Evolutionary conservation across 441 rosid genomes (phyloP), one percentile per base, ranked within the genome.

Genomic region (Pelargonium exstipulatum): DNA sequence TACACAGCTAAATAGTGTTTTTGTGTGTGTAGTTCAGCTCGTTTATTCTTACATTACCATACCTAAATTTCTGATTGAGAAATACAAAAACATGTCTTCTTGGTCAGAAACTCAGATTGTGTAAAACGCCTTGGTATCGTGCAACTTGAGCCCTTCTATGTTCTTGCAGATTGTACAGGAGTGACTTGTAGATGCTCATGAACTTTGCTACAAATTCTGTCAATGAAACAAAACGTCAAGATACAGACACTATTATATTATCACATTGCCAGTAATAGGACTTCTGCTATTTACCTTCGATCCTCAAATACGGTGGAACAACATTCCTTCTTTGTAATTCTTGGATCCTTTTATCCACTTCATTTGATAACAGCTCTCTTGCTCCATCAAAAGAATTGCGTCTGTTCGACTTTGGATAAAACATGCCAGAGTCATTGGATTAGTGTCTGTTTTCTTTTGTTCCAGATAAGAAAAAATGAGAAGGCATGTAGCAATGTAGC

Each of bases 121-220:
- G 20, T 67, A 67, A 22, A 49, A 14, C 53, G 18, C 61, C 20
- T 26, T 35, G 22, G 40, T 62, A n/a, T 5, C 14, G 17, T 16
- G 20, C 4, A 14, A 1, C 55, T 40, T 5, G 64, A 20, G 35
- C 57, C 57, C 62, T 42, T 65, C 45, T 17, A 57, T 5, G n/a
- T 12, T 8, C 12, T 63, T 66, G 35, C 10, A 14, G 13, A 53
- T 17, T 71, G 10, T 14, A 64, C 7, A 37, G 6, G 42, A 37
- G 42, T 37, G 7, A 6, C 32, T 65, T 65, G 58, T 55, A 71
- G 69, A 18, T 22, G 65, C 69, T 71, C 69, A 71, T 71, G 32
- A 73, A 74, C 69, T 6, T 74, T 22, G 73, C 69, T 64, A 64
- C 37, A 64, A 74, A 74, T 69, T 74, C 77, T 74, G 73, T 26